Evolutionary conservation across 352 stramenopile genomes (phyloP).

Genomic region (Pythium brachiatum): DNA sequence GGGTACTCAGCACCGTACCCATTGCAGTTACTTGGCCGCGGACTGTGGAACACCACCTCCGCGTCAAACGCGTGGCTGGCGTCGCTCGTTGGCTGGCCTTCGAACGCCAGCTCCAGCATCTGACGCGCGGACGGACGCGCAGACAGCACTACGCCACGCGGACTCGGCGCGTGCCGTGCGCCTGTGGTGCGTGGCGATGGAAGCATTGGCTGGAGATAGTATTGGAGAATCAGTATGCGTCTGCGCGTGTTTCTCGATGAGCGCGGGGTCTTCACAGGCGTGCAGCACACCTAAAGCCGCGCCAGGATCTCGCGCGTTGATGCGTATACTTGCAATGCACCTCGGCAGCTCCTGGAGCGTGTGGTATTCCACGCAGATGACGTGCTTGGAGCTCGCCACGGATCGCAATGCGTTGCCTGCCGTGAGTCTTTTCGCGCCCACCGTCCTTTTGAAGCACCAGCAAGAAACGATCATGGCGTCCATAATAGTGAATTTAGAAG

Average conservation of each 20-base stretch:
- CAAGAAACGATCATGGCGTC: neutral
- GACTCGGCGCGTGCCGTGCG: conserved; percentile 14
- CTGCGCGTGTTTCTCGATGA: neutral
- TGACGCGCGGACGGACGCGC: conserved; percentile 23
- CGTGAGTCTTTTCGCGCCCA: conserved; percentile 15
- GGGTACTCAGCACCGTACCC: neutral
- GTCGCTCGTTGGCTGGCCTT: conserved; percentile 18
- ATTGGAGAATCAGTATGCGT: neutral
- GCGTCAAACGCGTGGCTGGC: neutral
- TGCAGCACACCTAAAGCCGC: neutral
- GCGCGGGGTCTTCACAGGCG: neutral
- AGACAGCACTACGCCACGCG: conserved; percentile 13
- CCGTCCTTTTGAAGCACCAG: conserved; percentile 19
- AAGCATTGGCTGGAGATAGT: neutral
- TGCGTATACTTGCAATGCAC: too few relatives aligned
- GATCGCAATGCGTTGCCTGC: too few relatives aligned
- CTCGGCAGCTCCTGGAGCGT: neutral
- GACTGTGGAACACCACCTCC: neutral
- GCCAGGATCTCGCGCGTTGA: neutral
- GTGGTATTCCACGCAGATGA: neutral
- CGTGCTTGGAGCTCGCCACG: too few relatives aligned
- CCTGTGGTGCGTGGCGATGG: conserved; percentile 2
- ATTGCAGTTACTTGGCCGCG: neutral
- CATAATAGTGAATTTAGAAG: too few relatives aligned
- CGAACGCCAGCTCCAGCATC: conserved; percentile 44